Base-by-base conservation (phyloP, 129 eudicot genomes). In the Glebionis coronaria region DNA sequence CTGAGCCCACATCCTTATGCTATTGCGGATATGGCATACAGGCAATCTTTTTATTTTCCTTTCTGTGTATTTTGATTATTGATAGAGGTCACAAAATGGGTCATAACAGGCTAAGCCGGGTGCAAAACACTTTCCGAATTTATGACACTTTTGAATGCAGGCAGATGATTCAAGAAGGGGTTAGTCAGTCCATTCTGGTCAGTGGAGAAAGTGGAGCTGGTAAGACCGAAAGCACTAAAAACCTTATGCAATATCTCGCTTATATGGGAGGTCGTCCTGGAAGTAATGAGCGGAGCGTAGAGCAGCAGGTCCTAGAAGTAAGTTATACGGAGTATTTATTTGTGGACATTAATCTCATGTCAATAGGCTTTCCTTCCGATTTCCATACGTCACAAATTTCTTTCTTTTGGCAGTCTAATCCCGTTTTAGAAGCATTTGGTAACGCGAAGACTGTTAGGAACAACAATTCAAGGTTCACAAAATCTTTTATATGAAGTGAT, bases 121-220 rank as follows among this genome's bases (percentile, higher is more conserved):
- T 35, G 42, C 42, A 7, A 35, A 35, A 35, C 10, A 35, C 10
- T 35, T 35, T 35, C 7, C 42, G 10, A 44, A 67, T 56, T 59
- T 65, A 72, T 61, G 47, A 27, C 58, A 13, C 51, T 12, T 82
- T 38, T 18, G n/a, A 68, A 40, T 75, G 85, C 92, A 90, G 97
- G 84, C 87, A 84, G 67, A 90, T 90, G 97, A 73, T 87, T 57
- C 66, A 82, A 53, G 95, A 87, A 67, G 84, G 82, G 64, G 65
- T 82, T 73, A 90, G 97, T 79, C 97, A 90, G 79, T 51, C 97
- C 61, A 90, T 90, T 74, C 80, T 90, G 85, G 97, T 90, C 10
- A 90, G 97, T 74, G 97, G 97, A 71, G 97, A 90, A 82, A 90
- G 97, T 78, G 97, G 97, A 56, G 97, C 97, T 61, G 97, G 97